Conservation (phyloP, 2,329 filamentous ascomycete species). For the Pseudocercospora crystallina region DNA sequence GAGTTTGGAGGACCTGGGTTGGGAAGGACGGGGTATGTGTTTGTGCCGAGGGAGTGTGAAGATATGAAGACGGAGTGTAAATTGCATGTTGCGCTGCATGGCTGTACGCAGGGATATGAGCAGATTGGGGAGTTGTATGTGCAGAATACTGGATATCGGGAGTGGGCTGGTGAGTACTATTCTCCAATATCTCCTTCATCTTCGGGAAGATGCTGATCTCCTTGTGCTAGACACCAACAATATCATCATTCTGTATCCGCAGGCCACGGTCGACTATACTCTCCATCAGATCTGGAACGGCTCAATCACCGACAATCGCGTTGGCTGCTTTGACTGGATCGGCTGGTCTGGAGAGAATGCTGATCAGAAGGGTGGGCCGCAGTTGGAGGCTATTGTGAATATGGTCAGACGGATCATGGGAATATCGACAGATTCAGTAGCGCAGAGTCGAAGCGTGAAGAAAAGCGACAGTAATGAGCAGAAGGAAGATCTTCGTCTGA, state of each 20-base stretch:
- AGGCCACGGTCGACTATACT: constrained; percentile 9
- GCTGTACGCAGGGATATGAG: constrained; percentile 11
- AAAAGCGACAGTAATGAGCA: too few relatives aligned
- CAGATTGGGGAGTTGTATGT: constrained; percentile 10
- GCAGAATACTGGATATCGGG: constrained; percentile 4
- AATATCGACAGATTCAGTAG: too few relatives aligned
- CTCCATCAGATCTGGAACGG: constrained; percentile 6
- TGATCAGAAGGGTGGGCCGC: constrained; percentile 9
- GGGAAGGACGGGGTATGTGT: constrained; percentile 4
- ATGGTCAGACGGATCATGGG: background rate
- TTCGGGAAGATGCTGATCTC: background rate
- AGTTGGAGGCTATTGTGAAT: constrained; percentile 15
- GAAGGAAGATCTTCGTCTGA: too few relatives aligned
- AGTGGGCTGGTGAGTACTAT: constrained; percentile 9
- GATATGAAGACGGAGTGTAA: background rate
- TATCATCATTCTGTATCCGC: constrained; percentile 11
- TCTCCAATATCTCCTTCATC: background rate
- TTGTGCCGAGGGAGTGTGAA: constrained; percentile 5
- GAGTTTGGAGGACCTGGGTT: constrained; percentile 7
- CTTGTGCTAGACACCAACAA: constrained; percentile 3
- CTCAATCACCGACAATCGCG: background rate
- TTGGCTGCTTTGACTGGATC: constrained; percentile 13
- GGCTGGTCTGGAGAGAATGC: constrained; percentile 12
- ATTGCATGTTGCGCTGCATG: constrained; percentile 16
- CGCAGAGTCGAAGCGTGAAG: too few relatives aligned